Evolutionary conservation across 2,329 filamentous ascomycete genomes (phyloP).

Genomic region (Albifimbria verrucaria): DNA sequence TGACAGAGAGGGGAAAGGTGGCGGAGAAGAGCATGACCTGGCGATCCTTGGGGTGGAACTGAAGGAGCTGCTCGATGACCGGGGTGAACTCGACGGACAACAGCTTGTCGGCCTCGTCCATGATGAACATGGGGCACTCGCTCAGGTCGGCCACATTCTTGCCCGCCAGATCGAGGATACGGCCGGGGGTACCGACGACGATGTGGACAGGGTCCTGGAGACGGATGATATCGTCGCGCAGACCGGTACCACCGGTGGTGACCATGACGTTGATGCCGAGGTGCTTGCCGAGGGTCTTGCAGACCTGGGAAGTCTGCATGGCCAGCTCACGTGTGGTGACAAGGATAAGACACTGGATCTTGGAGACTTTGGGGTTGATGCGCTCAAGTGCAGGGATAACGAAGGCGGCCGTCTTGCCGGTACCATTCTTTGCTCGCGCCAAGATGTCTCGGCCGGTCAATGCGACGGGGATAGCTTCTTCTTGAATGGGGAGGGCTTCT

Average conservation of each 20-base stretch:
- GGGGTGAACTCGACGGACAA: constrained; percentile 95
- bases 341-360: constrained; percentile 94
- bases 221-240: constrained; percentile 95
- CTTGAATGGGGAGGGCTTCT: constrained; percentile 99
- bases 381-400: constrained; percentile 93
- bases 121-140: constrained; percentile 96
- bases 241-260: constrained; percentile 89
- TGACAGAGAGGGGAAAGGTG: constrained; percentile 95
- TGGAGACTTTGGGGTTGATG: constrained; percentile 94
- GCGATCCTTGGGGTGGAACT: constrained; percentile 93
- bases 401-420: constrained; percentile 96
- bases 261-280: constrained; percentile 99
- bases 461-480: constrained; percentile 97
- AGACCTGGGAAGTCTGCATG: constrained; percentile 97
- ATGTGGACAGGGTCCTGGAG: constrained; percentile 94
- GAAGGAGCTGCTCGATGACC: constrained; percentile 91
- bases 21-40: constrained; percentile 99
- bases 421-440: constrained; percentile 96
- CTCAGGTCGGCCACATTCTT: constrained; percentile 96
- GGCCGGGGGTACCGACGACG: constrained; percentile 92
- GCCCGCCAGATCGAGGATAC: constrained; percentile 92
- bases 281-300: constrained; percentile 97
- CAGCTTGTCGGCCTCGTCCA: constrained; percentile 99
- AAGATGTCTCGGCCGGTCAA: constrained; percentile 93
- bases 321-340: constrained; percentile 96